A percentile compares a stretch with the other conserved stretches of the same genome.
Evolutionary conservation across 1,139 yeast species (phyloP).

Genomic region (Protomyces inundatus): DNA sequence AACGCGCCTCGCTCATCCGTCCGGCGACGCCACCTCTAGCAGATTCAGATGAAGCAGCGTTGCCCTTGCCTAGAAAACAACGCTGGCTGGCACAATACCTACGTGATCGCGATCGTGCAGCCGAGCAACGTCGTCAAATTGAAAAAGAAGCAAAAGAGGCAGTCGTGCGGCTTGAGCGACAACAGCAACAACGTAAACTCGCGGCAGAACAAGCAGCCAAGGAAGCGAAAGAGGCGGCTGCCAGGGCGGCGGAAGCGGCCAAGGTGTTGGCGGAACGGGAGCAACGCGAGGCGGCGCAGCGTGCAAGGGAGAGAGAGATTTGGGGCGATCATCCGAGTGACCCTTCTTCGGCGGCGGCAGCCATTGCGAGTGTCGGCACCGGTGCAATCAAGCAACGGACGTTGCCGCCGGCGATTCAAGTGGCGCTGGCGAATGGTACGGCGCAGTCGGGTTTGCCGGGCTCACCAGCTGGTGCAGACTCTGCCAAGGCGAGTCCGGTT

Average conservation of each 20-base stretch:
- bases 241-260: conserved; percentile 10
- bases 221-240: conserved; percentile 8
- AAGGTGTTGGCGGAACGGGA: conserved; percentile 9
- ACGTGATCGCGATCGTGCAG: conserved; percentile 1
- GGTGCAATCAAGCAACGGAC: too few relatives aligned
- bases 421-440: not conserved
- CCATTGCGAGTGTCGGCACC: not conserved
- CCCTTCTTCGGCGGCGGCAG: not conserved
- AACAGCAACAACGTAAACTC: not conserved
- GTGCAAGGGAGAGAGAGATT: conserved; percentile 20
- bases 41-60: not conserved
- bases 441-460: not conserved
- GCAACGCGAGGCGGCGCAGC: conserved; percentile 10
- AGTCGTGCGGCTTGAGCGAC: conserved; percentile 7
- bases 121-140: conserved; percentile 3
- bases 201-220: conserved; percentile 1
- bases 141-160: conserved; percentile 22
- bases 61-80: conserved; percentile 7
- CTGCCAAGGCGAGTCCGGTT: not conserved
- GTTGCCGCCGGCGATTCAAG: not conserved
- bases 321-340: conserved; percentile 19
- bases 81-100: conserved; percentile 2
- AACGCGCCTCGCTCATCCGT: conserved; percentile 3
- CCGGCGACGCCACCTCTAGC: not conserved
- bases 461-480: not conserved